Evolutionary conservation across 805 yeast genomes (phyloP), one percentile per base, ranked within the genome.

Genomic region (Yarrowia hollandica): DNA sequence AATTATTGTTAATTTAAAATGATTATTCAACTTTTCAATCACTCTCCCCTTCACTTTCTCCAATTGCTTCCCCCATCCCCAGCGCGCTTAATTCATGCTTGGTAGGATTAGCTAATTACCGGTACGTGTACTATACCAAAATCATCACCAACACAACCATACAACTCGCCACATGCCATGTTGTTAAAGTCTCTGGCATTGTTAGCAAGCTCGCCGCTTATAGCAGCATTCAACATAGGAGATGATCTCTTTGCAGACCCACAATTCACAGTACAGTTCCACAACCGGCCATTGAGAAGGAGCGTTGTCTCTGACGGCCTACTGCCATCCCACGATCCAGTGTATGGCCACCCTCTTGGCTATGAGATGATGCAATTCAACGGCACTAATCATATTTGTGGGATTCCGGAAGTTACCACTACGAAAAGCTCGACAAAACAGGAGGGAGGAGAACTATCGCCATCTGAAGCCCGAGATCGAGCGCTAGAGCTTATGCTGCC

Each of bases 311-410:
- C 35, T 3, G 16, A 33, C 14, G 55, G 34, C n/a, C 38, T 14
- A 0, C 35, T 52, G 5, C 58, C 58, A 9, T 12, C n/a, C 15
- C 25, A 28, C n/a, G 58, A 52, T 26, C 44, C 44, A 9, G 44
- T 37, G 10, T 44, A 28, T 12, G 50, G 54, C n/a, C 25, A 44
- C 16, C 19, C 23, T 21, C 30, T 60, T 39, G 60, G 59, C 11
- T 60, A 61, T 37, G 58, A 62, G 33, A 37, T 60, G 16, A 60
- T 64, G 62, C 58, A 50, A 15, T 38, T 64, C 19, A 33, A 55
- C 9, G 61, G 60, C n/a, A 42, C 62, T 14, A 44, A 42, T 9
- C 65, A 66, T 30, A 44, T 65, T 18, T 65, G 68, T 33, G 42
- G 61, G 5, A 33, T 65, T 22, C 68, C 68, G 8, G 31, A 30